phyloP scores from a whole-genome alignment of 192 early-diverging fungal genomes.

The Paraglomus occultum region DNA sequence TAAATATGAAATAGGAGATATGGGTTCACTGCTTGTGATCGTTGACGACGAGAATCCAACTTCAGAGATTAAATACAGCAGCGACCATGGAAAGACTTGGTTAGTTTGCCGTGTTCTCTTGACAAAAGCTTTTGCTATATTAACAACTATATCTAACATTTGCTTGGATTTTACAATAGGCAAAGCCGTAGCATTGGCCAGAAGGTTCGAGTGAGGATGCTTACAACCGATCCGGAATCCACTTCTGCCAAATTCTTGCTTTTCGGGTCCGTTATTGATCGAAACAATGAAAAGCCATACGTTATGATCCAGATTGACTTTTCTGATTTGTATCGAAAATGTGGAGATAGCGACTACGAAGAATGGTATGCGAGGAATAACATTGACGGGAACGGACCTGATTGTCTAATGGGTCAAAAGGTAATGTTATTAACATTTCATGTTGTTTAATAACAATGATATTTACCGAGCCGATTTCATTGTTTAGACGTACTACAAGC shows the following conservation, averaged over 20 bases:
- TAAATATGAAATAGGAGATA: constrained; percentile 83
- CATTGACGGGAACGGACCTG: constrained; percentile 41
- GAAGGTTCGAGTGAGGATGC: constrained; percentile 55
- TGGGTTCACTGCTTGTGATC: constrained; percentile 74
- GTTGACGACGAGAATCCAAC: constrained; percentile 59
- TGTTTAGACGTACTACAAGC: constrained; percentile 60
- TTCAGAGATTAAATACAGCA: constrained; percentile 66
- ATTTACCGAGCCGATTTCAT: not conserved
- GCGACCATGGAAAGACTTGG: constrained; percentile 79
- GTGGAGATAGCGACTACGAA: constrained; percentile 73
- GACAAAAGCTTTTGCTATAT: not conserved
- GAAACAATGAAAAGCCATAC: constrained; percentile 34
- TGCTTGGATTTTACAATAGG: constrained; percentile 28
- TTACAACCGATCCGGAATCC: constrained; percentile 81
- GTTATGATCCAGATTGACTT: constrained; percentile 75
- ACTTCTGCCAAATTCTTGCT: constrained; percentile 73
- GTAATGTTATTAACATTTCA: not conserved
- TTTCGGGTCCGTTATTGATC: constrained; percentile 31
- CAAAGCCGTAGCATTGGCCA: constrained; percentile 43
- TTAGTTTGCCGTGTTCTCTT: constrained; percentile 17
- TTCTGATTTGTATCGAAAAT: constrained; percentile 57
- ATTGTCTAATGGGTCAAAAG: constrained; percentile 85
- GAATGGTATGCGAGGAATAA: constrained; percentile 64
- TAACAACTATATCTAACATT: not conserved
- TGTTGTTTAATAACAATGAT: not conserved